Evolutionary conservation across 805 yeast species (phyloP), one percentile per base, ranked within the genome.

Genomic region (Yarrowia keelungensis): DNA sequence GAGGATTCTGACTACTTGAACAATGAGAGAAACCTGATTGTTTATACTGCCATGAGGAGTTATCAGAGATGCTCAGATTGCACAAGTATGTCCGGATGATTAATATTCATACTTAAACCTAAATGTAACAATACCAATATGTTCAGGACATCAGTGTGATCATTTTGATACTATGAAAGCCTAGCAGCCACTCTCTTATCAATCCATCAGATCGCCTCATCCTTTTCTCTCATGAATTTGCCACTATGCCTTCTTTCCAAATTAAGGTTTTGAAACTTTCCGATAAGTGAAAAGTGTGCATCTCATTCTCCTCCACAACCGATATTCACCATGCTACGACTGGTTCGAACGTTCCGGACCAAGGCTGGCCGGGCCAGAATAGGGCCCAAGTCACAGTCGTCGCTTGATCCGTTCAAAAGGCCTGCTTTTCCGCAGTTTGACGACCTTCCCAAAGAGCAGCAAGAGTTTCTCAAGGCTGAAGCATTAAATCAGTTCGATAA

Each of bases 211-310:
- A 26, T 5, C 32, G 32, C 7, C 32, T 26, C 32, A 26, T 26
- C 32, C 32, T 26, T 26, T 38, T 38, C 12, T 10, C 10, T 2
- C 39, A 10, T 11, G 12, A 3, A 38, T 50, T 35, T 35, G 56
- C 41, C 56, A 50, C 39, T n/a, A 16, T 8, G 4, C 11, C 5
- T 9, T 2, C 1, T 36, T 16, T 3, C 19, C n/a, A 38, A 8
- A 14, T 5, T 53, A 11, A 38, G 11, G 59, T 53, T 53, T 9
- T 9, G 22, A 53, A 53, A 53, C 59, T 53, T 39, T 53, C 59
- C 19, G 59, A 53, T 53, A 53, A 53, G 59, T 53, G 59, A 53
- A 53, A 53, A 53, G 59, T 53, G 45, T 53, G 59, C 59, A 38
- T 53, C 45, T 39, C 36, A 38, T 12, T 16, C 39, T n/a, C 38